Evolutionary conservation across 2,329 filamentous ascomycete genomes (phyloP).

Genomic region (Pseudogymnoascus sp.): DNA sequence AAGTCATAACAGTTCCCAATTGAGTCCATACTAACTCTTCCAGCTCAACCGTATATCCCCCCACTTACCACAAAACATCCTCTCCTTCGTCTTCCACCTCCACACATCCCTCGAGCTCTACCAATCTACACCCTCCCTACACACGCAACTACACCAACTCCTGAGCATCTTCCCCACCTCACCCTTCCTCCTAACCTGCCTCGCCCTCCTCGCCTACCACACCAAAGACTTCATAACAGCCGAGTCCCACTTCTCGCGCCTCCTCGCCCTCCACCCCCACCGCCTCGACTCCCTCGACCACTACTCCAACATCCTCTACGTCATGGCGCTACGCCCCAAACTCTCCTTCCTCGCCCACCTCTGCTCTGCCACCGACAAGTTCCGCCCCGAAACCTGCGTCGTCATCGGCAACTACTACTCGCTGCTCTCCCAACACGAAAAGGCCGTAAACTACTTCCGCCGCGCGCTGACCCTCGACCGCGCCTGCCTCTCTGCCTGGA

Average conservation of each 20-base stretch:
- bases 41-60: slow-evolving; percentile 65
- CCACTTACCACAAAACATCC: slow-evolving; percentile 78
- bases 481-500: slow-evolving; percentile 90
- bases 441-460: slow-evolving; percentile 95
- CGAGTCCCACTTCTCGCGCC: slow-evolving; percentile 64
- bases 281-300: slow-evolving; percentile 85
- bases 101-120: slow-evolving; percentile 88
- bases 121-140: slow-evolving; percentile 68
- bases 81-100: slow-evolving; percentile 89
- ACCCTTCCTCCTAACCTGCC: slow-evolving; percentile 83
- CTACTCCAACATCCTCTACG: slow-evolving; percentile 96
- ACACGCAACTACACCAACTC: slow-evolving; percentile 67
- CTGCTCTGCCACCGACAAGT: slow-evolving; percentile 86
- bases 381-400: slow-evolving; percentile 92
- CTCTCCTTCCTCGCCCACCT: slow-evolving; percentile 87
- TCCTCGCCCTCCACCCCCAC: slow-evolving; percentile 66
- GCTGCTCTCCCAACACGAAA: slow-evolving; percentile 88
- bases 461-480: slow-evolving; percentile 85
- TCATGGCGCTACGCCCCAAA: slow-evolving; percentile 79
- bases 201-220: slow-evolving; percentile 82
- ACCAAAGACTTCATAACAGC: slow-evolving; percentile 68
- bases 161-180: slow-evolving; percentile 79
- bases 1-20: slow-evolving; percentile 25
- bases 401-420: slow-evolving; percentile 98
- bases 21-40: slow-evolving; percentile 22